phyloP scores from a whole-genome alignment of 2,329 filamentous ascomycete species.

The Exophiala aquamarina region DNA sequence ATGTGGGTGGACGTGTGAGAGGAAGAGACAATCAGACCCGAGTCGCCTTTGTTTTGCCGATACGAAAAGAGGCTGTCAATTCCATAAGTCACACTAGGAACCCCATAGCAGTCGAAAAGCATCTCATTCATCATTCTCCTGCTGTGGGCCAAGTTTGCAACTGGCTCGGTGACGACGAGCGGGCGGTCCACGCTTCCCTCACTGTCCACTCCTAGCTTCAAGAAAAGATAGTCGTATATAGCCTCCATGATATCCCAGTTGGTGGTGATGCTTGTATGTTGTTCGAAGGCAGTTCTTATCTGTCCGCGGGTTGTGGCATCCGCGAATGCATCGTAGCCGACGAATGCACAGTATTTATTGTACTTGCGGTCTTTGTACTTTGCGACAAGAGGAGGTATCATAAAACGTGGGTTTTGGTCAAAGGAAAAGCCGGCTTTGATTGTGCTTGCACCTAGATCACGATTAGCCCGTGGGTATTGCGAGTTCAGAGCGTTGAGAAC shows the following conservation, averaged over 20 bases:
- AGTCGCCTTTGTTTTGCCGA: slow-evolving; percentile 82
- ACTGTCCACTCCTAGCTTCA: slow-evolving; percentile 82
- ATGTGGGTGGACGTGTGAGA: slow-evolving; percentile 93
- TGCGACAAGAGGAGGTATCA: slow-evolving; percentile 85
- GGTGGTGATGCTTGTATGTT: slow-evolving; percentile 84
- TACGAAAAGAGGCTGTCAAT: slow-evolving; percentile 98
- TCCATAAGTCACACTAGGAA: slow-evolving; percentile 86
- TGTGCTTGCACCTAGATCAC: slow-evolving; percentile 70
- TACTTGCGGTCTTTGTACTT: slow-evolving; percentile 94
- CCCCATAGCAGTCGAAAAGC: slow-evolving; percentile 91
- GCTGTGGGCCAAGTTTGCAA: slow-evolving; percentile 87
- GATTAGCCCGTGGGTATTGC: not conserved
- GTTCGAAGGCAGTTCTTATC: slow-evolving; percentile 86
- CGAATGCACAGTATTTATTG: slow-evolving; percentile 86
- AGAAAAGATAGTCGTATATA: slow-evolving; percentile 87
- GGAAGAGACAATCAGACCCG: slow-evolving; percentile 85
- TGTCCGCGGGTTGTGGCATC: slow-evolving; percentile 92
- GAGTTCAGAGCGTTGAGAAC: slow-evolving; percentile 1
- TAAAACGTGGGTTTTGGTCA: slow-evolving; percentile 75
- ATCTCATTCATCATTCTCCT: slow-evolving; percentile 96
- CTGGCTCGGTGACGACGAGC: slow-evolving; percentile 91
- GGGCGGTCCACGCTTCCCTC: slow-evolving; percentile 78
- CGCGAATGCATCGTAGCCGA: slow-evolving; percentile 88
- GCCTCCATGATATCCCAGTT: slow-evolving; percentile 99
- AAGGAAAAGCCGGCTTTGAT: slow-evolving; percentile 97